Conservation (phyloP, 2,329 filamentous ascomycete genomes). For the Aspergillus pseudotamarii region DNA sequence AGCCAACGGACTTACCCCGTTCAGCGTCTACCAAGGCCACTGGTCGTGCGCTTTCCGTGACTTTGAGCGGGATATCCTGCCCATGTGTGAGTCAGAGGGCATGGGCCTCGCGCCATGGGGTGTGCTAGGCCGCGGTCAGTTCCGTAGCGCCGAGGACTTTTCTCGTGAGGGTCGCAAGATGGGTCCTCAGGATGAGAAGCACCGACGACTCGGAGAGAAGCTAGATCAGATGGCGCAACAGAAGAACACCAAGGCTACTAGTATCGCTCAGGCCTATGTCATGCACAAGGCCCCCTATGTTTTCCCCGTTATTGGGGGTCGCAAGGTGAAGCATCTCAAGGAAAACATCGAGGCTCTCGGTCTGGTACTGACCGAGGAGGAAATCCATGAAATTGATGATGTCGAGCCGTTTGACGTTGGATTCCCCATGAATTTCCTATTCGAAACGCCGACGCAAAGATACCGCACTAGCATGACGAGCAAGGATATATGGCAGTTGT, state of each 20-base stretch:
- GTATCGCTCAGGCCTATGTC: conserved; percentile 72
- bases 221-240: background rate
- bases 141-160: background rate
- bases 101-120: background rate
- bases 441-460: too few relatives aligned
- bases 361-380: conserved; percentile 60
- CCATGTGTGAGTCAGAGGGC: background rate
- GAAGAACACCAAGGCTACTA: conserved; percentile 43
- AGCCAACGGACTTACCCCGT: background rate
- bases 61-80: background rate
- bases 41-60: background rate
- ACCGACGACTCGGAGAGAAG: background rate
- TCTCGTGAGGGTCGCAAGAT: background rate
- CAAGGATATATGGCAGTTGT: too few relatives aligned
- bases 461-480: too few relatives aligned
- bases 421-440: conserved; percentile 53
- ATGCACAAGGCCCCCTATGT: conserved; percentile 72
- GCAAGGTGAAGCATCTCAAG: conserved; percentile 70
- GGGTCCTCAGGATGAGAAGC: background rate
- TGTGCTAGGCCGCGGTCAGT: background rate
- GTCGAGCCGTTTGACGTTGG: conserved; percentile 65
- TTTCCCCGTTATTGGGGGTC: conserved; percentile 72
- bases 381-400: conserved; percentile 66
- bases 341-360: conserved; percentile 70
- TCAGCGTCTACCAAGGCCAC: background rate